Percentiles rank a stretch among this genome's conserved stretches.
These are phyloP conservation scores for Inonotus obliquus DNA, from an alignment of 1,284 basidiomycete genomes.

Conservation along the genomic window DNA sequence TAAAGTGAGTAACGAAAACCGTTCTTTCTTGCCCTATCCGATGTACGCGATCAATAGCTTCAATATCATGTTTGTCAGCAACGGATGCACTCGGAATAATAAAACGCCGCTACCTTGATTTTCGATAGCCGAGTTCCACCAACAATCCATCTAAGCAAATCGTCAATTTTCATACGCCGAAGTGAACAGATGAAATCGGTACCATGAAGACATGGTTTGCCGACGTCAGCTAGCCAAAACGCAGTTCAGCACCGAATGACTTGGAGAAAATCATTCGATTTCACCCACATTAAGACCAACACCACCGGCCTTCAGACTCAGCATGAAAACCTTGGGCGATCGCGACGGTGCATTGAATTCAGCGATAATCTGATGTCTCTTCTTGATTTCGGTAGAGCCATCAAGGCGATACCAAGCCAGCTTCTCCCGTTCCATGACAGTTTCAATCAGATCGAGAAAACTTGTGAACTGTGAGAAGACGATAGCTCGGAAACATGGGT, in stretches of 20 bases:
- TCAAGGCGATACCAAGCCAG: slow-evolving; percentile 85
- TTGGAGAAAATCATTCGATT: not conserved
- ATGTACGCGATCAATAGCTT: slow-evolving; percentile 78
- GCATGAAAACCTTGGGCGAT: slow-evolving; percentile 76
- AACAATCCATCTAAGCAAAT: slow-evolving; percentile 81
- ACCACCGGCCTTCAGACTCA: slow-evolving; percentile 92
- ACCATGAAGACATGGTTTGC: slow-evolving; percentile 88
- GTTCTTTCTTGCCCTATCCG: slow-evolving; percentile 80
- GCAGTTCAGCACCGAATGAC: not conserved
- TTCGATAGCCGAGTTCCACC: slow-evolving; percentile 92
- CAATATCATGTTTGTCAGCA: not conserved
- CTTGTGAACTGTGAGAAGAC: slow-evolving; percentile 87
- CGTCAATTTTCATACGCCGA: slow-evolving; percentile 11
- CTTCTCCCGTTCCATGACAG: slow-evolving; percentile 68
- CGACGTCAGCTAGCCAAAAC: slow-evolving; percentile 50
- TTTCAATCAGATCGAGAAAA: slow-evolving; percentile 80
- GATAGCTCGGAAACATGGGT: slow-evolving; percentile 79
- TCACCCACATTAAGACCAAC: slow-evolving; percentile 78
- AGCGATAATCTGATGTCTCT: slow-evolving; percentile 70
- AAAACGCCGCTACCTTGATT: slow-evolving; percentile 61
- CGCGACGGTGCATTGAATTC: slow-evolving; percentile 66
- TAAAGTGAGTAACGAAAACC: slow-evolving; percentile 89
- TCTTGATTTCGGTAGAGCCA: slow-evolving; percentile 88
- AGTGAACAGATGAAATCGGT: slow-evolving; percentile 21
- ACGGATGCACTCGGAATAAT: slow-evolving; percentile 14